Conservation (phyloP, 306 rosid genomes). For the Corylus heterophylla region DNA sequence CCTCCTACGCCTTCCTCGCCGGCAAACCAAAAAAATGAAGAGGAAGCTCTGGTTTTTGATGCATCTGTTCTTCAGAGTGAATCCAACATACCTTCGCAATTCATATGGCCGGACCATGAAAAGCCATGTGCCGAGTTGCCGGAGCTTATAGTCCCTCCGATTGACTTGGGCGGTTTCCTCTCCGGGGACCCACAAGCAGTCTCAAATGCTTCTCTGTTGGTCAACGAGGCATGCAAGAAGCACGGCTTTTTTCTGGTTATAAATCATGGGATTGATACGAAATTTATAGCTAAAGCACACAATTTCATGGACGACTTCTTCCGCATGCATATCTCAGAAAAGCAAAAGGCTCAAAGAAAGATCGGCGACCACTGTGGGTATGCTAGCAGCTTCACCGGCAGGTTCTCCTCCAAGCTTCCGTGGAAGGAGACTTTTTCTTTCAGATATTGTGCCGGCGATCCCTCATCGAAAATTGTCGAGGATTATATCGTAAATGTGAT, state of each 20-base stretch:
- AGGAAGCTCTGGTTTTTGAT: constrained; percentile 25
- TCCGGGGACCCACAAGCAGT: constrained; percentile 36
- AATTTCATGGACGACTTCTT: constrained; percentile 54
- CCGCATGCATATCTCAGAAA: constrained; percentile 51
- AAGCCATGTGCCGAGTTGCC: constrained; percentile 42
- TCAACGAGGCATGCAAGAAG: constrained; percentile 64
- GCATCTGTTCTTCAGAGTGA: constrained; percentile 26
- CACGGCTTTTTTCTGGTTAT: constrained; percentile 74
- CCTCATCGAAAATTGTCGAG: constrained; percentile 38
- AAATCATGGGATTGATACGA: constrained; percentile 68
- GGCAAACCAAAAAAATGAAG: constrained; percentile 18
- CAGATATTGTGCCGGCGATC: constrained; percentile 32
- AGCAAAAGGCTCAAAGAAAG: constrained; percentile 64
- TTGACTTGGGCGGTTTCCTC: constrained; percentile 47
- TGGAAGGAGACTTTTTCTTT: constrained; percentile 90
- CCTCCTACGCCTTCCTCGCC: constrained; percentile 34
- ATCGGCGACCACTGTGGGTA: constrained; percentile 67
- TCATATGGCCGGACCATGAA: constrained; percentile 68
- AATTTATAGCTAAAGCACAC: constrained; percentile 50
- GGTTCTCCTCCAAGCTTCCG: constrained; percentile 79
- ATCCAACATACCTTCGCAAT: constrained; percentile 45
- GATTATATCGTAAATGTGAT: constrained; percentile 54
- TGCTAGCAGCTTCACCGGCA: constrained; percentile 73
- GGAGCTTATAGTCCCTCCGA: constrained; percentile 42
- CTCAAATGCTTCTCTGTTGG: constrained; percentile 32